Base-by-base conservation (phyloP, 352 stramenopile genomes). In the Pythium coloratum region DNA sequence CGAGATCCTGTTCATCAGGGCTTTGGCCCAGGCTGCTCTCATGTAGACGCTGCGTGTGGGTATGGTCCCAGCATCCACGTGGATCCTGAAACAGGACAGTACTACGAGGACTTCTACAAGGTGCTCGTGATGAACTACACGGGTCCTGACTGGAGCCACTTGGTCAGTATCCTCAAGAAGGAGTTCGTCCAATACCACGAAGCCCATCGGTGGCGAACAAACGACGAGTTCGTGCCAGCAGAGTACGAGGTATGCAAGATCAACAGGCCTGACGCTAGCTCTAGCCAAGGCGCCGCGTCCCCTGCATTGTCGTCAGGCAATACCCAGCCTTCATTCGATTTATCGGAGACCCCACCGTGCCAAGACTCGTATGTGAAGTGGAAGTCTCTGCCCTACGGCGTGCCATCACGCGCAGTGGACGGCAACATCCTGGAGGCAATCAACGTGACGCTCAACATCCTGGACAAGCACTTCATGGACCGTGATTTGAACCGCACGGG, bases 401-500 rank as follows among this genome's bases (percentile, higher is more conserved):
- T 97, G 6, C 97, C 97, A 14, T 96, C 93, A 13, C 89, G 86
- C 40, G 96, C 97, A 61, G 86, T 88, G 32, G 89, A 99, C 67
- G 97, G 97, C 0, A 99, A 99, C 75, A 84, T 99, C 47, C 75
- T 99, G 1, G 97, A 99, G 81, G 96, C 97, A 5, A 98, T 99
- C 75, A 99, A 99, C 67, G 91, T 99, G 10, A 98, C 95, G 24
- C 82, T 99, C 13, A 99, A 99, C 75, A 86, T 99, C 20, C 71
- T 99, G 26, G 95, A 99, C 72, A 98, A 98, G 66, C 97, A 99
- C 78, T 99, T 98, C 76, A 97, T 99, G 79, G 97, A 99, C 68
- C 83, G 97, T 32, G 97, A 99, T 75, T 71, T 99, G 33, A 91
- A 92, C 64, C 82, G 91, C 16, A 99, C 96, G 7, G 97, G 97